phyloP scores from a whole-genome alignment of 2,329 filamentous ascomycete genomes.

The Colletotrichum shisoi region DNA sequence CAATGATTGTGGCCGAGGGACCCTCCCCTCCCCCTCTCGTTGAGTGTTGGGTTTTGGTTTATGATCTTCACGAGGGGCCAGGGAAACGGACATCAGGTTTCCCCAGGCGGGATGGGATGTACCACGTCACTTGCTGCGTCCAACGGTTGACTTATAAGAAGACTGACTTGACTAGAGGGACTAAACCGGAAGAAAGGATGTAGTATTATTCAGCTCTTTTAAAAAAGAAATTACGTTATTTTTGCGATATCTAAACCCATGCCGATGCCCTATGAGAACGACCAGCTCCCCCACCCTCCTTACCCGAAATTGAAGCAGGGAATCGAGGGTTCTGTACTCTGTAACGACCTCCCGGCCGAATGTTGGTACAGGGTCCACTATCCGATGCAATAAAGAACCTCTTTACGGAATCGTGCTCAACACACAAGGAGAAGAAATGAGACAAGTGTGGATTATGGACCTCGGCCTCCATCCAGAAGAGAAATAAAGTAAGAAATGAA shows the following conservation, averaged over 20 bases:
- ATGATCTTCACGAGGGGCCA: no score
- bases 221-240: constrained; percentile 13
- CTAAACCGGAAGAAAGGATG: background rate
- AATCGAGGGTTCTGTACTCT: background rate
- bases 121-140: no score
- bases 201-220: constrained; percentile 30
- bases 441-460: background rate
- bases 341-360: constrained; percentile 5
- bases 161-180: background rate
- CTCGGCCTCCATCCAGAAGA: background rate
- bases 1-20: no score
- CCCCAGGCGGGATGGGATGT: no score
- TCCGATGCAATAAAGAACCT: background rate
- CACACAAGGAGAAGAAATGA: background rate
- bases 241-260: constrained; percentile 23
- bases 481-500: background rate
- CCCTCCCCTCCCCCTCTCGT: no score
- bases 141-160: no score
- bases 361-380: constrained; percentile 2
- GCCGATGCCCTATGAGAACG: constrained; percentile 8
- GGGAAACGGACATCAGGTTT: no score
- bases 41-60: no score
- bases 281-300: background rate
- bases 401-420: background rate
- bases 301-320: background rate